A percentile compares a stretch with the other conserved stretches of the same genome.
phyloP scores from a whole-genome alignment of 2,329 filamentous ascomycete species.

The Aspergillus quadricinctus region DNA sequence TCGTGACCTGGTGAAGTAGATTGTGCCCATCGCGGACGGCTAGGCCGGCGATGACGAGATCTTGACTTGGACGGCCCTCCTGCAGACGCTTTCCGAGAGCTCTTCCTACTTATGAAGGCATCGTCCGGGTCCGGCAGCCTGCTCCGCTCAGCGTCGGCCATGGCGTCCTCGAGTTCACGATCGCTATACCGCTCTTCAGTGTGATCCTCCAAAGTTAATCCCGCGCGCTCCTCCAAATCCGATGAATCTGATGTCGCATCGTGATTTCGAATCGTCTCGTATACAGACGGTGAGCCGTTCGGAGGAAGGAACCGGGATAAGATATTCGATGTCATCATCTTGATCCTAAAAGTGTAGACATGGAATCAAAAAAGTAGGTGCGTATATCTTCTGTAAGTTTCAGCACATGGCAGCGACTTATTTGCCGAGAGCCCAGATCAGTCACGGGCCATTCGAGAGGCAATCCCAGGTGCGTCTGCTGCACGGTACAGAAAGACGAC shows the following conservation, averaged over 20 bases:
- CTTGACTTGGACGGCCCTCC: slow-evolving; percentile 12
- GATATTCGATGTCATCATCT: slow-evolving; percentile 42
- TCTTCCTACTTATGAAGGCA: slow-evolving; percentile 32
- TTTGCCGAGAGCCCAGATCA: slow-evolving; percentile 8
- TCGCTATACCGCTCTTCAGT: slow-evolving; percentile 50
- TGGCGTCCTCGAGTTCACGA: slow-evolving; percentile 53
- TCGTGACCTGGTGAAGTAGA: slow-evolving; percentile 30
- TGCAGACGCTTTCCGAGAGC: slow-evolving; percentile 18
- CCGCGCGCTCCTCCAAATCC: slow-evolving; percentile 44
- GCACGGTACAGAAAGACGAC: background rate
- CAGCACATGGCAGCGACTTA: slow-evolving; percentile 9
- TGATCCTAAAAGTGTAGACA: slow-evolving; percentile 10
- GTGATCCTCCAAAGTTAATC: slow-evolving; percentile 48
- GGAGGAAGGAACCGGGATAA: slow-evolving; percentile 45
- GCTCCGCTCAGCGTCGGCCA: slow-evolving; percentile 49
- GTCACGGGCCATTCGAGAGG: slow-evolving; percentile 10
- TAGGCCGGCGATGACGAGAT: slow-evolving; percentile 23
- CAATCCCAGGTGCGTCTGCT: background rate
- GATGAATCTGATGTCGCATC: slow-evolving; percentile 43
- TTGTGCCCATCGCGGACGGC: slow-evolving; percentile 31
- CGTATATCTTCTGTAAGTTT: slow-evolving; percentile 2
- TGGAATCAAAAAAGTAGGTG: slow-evolving; percentile 1
- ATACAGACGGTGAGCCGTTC: slow-evolving; percentile 46
- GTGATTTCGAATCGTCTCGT: slow-evolving; percentile 45
- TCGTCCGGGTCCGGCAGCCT: slow-evolving; percentile 44